Conservation (phyloP, 441 rosid genomes). For the Adansonia rubrostipa region DNA sequence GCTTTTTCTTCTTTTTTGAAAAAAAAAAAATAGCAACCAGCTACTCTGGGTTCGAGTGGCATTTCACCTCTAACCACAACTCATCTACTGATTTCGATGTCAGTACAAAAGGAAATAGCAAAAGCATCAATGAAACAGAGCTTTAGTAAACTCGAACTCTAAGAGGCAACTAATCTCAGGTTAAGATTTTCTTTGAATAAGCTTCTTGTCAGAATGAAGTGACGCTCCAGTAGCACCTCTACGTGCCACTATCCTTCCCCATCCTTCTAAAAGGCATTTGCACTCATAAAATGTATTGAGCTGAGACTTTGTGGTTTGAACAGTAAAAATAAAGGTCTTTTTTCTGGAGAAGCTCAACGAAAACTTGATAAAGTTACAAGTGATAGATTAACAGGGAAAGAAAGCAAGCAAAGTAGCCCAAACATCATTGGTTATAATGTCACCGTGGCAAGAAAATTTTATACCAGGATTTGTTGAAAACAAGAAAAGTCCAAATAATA, state of each 20-base stretch:
- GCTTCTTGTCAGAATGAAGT: neutral
- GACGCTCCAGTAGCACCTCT: neutral
- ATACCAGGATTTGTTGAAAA: neutral
- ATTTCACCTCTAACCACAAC: conserved; percentile 3
- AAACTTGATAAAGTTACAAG: neutral
- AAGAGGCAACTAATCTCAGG: neutral
- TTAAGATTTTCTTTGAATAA: conserved; percentile 14
- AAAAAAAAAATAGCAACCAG: conserved; percentile 9
- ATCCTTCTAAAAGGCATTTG: conserved; percentile 3
- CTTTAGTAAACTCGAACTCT: neutral
- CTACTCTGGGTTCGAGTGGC: neutral
- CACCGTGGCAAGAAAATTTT: neutral
- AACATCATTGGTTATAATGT: neutral
- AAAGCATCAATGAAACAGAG: conserved; percentile 4
- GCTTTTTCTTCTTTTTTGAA: neutral
- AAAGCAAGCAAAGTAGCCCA: neutral
- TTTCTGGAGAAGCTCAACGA: neutral
- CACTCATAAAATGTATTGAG: neutral
- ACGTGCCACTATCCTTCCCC: too few relatives aligned
- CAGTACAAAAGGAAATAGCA: neutral
- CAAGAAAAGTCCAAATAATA: neutral
- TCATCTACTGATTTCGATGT: neutral
- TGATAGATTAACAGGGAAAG: neutral
- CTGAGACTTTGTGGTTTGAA: neutral
- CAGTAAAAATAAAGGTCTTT: neutral